Evolutionary conservation across 1,284 basidiomycete genomes (phyloP).

Genomic region (Pseudozyma tsukubaensis): DNA sequence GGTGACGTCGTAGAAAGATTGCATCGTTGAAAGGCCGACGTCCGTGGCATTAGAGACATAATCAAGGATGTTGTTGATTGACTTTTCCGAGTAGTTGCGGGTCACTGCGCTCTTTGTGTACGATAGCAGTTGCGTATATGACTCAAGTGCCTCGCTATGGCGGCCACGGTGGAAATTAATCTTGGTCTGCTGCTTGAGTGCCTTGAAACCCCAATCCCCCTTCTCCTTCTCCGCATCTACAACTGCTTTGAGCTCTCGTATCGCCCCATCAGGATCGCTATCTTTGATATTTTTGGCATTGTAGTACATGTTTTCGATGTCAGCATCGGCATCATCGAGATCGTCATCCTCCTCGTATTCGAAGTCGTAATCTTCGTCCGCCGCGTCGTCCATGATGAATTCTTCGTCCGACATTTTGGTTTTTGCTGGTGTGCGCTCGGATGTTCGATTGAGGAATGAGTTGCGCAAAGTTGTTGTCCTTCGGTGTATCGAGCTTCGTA

Average conservation of each 20-base stretch:
- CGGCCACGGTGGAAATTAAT: slow-evolving; percentile 83
- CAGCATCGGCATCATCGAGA: slow-evolving; percentile 78
- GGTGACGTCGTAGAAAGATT: slow-evolving; percentile 94
- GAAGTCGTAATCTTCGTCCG: slow-evolving; percentile 86
- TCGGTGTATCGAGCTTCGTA: no score
- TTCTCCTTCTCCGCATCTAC: slow-evolving; percentile 88
- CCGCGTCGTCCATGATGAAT: slow-evolving; percentile 68
- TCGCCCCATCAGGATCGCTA: slow-evolving; percentile 86
- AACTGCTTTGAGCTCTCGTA: slow-evolving; percentile 86
- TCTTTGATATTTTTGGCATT: slow-evolving; percentile 95
- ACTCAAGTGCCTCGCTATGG: slow-evolving; percentile 84
- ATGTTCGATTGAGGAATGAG: background rate
- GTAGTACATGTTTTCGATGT: slow-evolving; percentile 99
- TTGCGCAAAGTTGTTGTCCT: no score
- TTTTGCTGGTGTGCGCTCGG: background rate
- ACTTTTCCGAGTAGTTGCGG: slow-evolving; percentile 78
- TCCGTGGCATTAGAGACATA: slow-evolving; percentile 82
- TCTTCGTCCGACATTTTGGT: slow-evolving; percentile 52
- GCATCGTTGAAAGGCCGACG: slow-evolving; percentile 87
- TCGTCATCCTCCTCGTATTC: slow-evolving; percentile 82
- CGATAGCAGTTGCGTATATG: slow-evolving; percentile 84
- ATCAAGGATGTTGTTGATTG: slow-evolving; percentile 97
- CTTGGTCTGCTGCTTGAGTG: slow-evolving; percentile 97
- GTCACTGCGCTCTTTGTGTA: slow-evolving; percentile 75
- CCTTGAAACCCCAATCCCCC: slow-evolving; percentile 96